Percentiles rank a stretch among this genome's conserved stretches.
phyloP scores from a whole-genome alignment of 352 stramenopile genomes.

The Lagenidium sp. region DNA sequence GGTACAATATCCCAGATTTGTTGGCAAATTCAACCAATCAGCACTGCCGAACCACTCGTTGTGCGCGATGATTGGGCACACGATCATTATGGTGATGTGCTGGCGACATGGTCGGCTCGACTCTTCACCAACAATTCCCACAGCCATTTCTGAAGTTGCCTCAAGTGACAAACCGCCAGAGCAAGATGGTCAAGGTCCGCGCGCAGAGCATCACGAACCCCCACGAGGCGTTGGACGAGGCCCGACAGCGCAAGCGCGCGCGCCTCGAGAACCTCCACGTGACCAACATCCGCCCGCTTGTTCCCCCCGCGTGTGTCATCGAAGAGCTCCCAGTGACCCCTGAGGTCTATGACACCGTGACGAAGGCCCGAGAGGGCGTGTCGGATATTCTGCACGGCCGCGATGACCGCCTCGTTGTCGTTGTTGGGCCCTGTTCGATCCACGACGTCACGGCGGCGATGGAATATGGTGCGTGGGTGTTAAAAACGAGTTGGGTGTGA shows the following conservation, averaged over 20 bases:
- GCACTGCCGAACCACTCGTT: too few relatives aligned
- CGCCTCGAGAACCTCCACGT: constrained; percentile 68
- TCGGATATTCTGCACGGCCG: constrained; percentile 49
- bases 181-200: constrained; percentile 20
- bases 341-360: constrained; percentile 57
- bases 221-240: constrained; percentile 18
- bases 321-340: constrained; percentile 68
- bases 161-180: neutral
- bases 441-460: constrained; percentile 67
- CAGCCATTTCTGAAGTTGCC: constrained; percentile 16
- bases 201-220: constrained; percentile 3
- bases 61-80: too few relatives aligned
- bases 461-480: constrained; percentile 39
- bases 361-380: constrained; percentile 34
- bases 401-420: constrained; percentile 62
- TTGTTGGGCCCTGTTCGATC: constrained; percentile 79
- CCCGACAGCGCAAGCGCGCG: constrained; percentile 39
- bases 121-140: too few relatives aligned
- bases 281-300: constrained; percentile 55
- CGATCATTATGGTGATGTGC: too few relatives aligned
- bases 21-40: too few relatives aligned
- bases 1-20: too few relatives aligned
- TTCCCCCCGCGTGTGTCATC: constrained; percentile 56
- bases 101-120: too few relatives aligned
- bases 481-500: too few relatives aligned